These are phyloP conservation scores for Fusarium sp. DNA, from an alignment of 2,329 filamentous ascomycete species.

Conservation along the genomic window DNA sequence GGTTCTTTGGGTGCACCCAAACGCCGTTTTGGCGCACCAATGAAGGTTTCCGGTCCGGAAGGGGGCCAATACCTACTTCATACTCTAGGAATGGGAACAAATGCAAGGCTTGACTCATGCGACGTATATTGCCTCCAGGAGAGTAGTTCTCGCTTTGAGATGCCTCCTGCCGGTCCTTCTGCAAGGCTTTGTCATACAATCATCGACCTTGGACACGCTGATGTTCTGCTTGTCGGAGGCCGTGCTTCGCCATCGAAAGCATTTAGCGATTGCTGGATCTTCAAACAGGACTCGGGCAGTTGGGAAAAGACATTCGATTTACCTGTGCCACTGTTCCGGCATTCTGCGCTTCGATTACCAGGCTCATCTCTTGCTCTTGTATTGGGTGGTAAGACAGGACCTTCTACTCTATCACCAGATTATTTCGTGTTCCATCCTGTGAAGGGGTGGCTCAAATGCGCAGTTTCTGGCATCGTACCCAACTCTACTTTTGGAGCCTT, in stretches of 20 bases:
- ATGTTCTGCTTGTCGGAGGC: conserved; percentile 79
- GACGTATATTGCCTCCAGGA: conserved; percentile 60
- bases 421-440: conserved; percentile 66
- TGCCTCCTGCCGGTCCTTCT: conserved; percentile 50
- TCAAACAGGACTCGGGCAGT: conserved; percentile 61
- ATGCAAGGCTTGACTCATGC: conserved; percentile 61
- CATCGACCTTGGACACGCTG: conserved; percentile 70
- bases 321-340: conserved; percentile 80
- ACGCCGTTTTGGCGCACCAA: conserved; percentile 71
- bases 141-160: conserved; percentile 39
- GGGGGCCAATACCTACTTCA: conserved; percentile 61
- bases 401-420: conserved; percentile 61
- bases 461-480: conserved; percentile 50
- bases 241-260: conserved; percentile 79
- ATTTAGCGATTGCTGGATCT: conserved; percentile 81
- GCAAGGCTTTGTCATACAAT: conserved; percentile 80
- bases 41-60: conserved; percentile 56
- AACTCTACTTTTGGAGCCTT: conserved; percentile 60
- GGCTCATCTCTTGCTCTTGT: conserved; percentile 67
- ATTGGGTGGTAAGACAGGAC: conserved; percentile 70
- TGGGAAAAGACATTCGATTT: conserved; percentile 77
- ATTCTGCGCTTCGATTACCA: conserved; percentile 70
- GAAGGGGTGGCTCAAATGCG: conserved; percentile 62
- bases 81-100: conserved; percentile 60
- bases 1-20: conserved; percentile 46